phyloP scores from a whole-genome alignment of 371 early-diverging fungal genomes.

The Rhizomucor pusillus region DNA sequence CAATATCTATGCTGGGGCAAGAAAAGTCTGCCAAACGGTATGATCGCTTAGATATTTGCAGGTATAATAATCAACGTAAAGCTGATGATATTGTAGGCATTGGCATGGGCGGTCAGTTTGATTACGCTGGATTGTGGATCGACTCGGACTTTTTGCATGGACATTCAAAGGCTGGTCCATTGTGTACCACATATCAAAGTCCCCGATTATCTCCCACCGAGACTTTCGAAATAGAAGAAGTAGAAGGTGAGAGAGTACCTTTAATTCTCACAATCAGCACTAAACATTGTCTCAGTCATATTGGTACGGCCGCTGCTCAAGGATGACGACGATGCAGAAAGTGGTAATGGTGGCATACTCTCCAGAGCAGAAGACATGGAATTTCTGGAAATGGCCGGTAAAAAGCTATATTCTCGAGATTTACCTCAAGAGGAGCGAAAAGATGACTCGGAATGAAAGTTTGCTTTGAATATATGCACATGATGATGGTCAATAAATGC shows the following conservation, averaged over 20 bases:
- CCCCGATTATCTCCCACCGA: slow-evolving; percentile 56
- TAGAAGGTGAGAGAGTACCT: slow-evolving; percentile 61
- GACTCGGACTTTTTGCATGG: slow-evolving; percentile 68
- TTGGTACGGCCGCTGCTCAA: slow-evolving; percentile 57
- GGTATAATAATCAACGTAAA: not conserved
- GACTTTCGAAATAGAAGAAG: slow-evolving; percentile 63
- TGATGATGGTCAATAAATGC: too few relatives aligned
- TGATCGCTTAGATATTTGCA: not conserved
- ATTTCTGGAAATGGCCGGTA: slow-evolving; percentile 86
- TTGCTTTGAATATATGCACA: too few relatives aligned
- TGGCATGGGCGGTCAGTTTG: slow-evolving; percentile 82
- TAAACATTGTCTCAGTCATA: slow-evolving; percentile 54
- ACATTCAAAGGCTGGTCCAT: slow-evolving; percentile 68
- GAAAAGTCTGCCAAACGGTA: slow-evolving; percentile 84
- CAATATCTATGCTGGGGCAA: slow-evolving; percentile 83
- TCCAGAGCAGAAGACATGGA: slow-evolving; percentile 74
- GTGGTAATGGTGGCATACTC: slow-evolving; percentile 57
- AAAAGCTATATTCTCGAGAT: slow-evolving; percentile 75
- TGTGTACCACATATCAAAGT: slow-evolving; percentile 68
- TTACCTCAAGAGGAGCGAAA: slow-evolving; percentile 18
- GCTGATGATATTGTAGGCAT: slow-evolving; percentile 30
- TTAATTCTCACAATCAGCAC: not conserved
- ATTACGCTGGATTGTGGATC: slow-evolving; percentile 83
- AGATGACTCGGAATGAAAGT: slow-evolving; percentile 3
- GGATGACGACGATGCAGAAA: slow-evolving; percentile 48